Base-by-base conservation (phyloP, 2,329 filamentous ascomycete genomes). In the Cercospora beticola region DNA sequence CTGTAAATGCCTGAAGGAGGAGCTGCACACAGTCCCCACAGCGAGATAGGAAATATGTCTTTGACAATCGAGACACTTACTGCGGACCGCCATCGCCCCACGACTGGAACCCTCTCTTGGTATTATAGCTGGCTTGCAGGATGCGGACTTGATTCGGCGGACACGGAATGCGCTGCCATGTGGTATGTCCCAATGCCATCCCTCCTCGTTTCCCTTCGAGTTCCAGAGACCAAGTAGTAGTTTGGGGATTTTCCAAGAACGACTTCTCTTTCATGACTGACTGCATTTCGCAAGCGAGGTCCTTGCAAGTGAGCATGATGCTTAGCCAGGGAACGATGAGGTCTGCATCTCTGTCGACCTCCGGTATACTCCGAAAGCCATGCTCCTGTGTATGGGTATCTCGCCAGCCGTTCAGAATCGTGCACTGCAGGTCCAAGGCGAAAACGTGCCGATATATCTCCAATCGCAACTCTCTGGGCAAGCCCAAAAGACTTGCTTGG, bases 341-440 rank as follows among this genome's bases (percentile, higher is more conserved):
- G n/a, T 18, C 26, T 18, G 66, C 60, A 52, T 66, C 46, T 5
- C 21, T 33, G 26, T 67, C 67, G 26, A 67, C 61, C 23, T 64
- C 66, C 5, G 71, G 72, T 5, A 72, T 64, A 61, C 82, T 81
- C 61, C 80, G 80, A 75, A 83, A 86, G 49, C 83, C 84, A 52
- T 70, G 40, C 36, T 67, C 33, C 12, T 43, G 30, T 30, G 60
- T 70, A 33, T 68, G 68, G 7, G 52, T 69, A 43, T 68, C 64
- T 43, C 52, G 62, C 68, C 68, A 69, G 18, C 54, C 58, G 21
- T 64, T 36, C 36, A 70, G 28, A 9, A 67, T 56, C 8, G 59
- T 66, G 52, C 61, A 66, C 14, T 62, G 23, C 14, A 72, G 60
- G 49, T 72, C 67, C n/a, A 68, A 31, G 12, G 58, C 61, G 62